Percentiles rank a stretch among this genome's conserved stretches.
Conservation (phyloP, 2,329 filamentous ascomycete species). For the Talaromyces sp. region DNA sequence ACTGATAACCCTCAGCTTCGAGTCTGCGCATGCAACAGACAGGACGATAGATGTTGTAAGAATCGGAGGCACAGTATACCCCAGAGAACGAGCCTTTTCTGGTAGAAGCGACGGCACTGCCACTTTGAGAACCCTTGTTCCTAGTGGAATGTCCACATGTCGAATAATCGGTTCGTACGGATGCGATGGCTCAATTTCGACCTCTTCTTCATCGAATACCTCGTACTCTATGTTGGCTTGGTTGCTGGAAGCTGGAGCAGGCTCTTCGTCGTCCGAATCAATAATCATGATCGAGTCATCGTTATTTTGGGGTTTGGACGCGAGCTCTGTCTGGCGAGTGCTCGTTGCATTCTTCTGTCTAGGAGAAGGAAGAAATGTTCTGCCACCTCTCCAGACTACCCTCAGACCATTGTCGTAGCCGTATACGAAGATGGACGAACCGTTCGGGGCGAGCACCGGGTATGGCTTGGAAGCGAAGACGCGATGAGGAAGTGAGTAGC, state of each 20-base stretch:
- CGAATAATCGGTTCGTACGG: slow-evolving; percentile 57
- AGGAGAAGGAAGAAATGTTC: slow-evolving; percentile 41
- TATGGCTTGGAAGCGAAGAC: slow-evolving; percentile 58
- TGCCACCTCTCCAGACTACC: slow-evolving; percentile 61
- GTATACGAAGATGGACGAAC: slow-evolving; percentile 61
- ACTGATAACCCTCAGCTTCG: slow-evolving; percentile 55
- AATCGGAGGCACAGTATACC: slow-evolving; percentile 48
- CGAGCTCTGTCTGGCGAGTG: slow-evolving; percentile 23
- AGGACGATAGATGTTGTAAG: slow-evolving; percentile 54
- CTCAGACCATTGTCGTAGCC: slow-evolving; percentile 59
- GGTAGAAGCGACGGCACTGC: slow-evolving; percentile 50
- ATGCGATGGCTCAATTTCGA: slow-evolving; percentile 56
- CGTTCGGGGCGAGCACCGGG: slow-evolving; percentile 58
- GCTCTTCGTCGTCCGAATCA: slow-evolving; percentile 58
- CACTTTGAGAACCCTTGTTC: slow-evolving; percentile 54
- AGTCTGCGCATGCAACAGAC: slow-evolving; percentile 57
- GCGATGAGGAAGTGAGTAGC: slow-evolving; percentile 61
- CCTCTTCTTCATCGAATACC: slow-evolving; percentile 53
- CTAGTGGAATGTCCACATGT: slow-evolving; percentile 56
- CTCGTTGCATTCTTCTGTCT: slow-evolving; percentile 27
- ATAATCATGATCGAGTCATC: slow-evolving; percentile 55
- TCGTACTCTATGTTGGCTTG: slow-evolving; percentile 14
- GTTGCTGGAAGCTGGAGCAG: slow-evolving; percentile 33
- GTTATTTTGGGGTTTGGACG: slow-evolving; percentile 26
- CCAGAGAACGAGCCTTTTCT: slow-evolving; percentile 37